phyloP scores from a whole-genome alignment of 169 alveolate genomes.

The Cyclospora cayetanensis region DNA sequence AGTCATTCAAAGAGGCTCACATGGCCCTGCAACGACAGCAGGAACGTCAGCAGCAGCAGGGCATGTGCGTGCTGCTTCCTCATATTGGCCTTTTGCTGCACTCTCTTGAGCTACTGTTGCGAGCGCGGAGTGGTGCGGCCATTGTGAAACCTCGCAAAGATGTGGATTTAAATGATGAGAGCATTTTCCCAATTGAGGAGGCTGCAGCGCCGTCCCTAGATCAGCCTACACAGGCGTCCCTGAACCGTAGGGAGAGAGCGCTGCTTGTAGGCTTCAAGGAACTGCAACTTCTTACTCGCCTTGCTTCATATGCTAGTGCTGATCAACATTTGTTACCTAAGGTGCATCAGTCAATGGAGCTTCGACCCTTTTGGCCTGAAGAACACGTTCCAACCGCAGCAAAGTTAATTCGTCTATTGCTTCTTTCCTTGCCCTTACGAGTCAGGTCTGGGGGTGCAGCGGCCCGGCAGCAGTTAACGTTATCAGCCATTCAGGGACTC shows the following conservation, averaged over 20 bases:
- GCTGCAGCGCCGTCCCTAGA: not conserved
- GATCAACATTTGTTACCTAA: not conserved
- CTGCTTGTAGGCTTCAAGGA: constrained; percentile 67
- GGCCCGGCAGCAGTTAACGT: constrained; percentile 49
- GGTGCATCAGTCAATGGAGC: not conserved
- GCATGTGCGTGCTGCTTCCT: constrained; percentile 48
- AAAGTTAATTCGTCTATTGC: constrained; percentile 42
- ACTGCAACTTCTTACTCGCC: constrained; percentile 69
- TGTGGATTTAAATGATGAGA: not conserved
- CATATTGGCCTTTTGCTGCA: constrained; percentile 42
- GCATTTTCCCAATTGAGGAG: not conserved
- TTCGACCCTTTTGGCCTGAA: not conserved
- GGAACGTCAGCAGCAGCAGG: constrained; percentile 45
- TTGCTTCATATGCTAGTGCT: constrained; percentile 56
- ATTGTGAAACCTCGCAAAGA: not conserved
- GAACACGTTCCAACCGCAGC: not conserved
- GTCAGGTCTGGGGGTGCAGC: constrained; percentile 63
- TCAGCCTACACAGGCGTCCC: not conserved
- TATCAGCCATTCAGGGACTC: constrained; percentile 33
- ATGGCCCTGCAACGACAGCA: constrained; percentile 28
- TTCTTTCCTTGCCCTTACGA: constrained; percentile 39
- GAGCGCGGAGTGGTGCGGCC: constrained; percentile 29
- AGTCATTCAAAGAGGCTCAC: not conserved
- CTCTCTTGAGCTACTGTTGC: constrained; percentile 55
- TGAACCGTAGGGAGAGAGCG: not conserved